A percentile compares a stretch with the other conserved stretches of the same genome.
phyloP scores from a whole-genome alignment of 1,284 basidiomycete species.

The Malassezia nana region DNA sequence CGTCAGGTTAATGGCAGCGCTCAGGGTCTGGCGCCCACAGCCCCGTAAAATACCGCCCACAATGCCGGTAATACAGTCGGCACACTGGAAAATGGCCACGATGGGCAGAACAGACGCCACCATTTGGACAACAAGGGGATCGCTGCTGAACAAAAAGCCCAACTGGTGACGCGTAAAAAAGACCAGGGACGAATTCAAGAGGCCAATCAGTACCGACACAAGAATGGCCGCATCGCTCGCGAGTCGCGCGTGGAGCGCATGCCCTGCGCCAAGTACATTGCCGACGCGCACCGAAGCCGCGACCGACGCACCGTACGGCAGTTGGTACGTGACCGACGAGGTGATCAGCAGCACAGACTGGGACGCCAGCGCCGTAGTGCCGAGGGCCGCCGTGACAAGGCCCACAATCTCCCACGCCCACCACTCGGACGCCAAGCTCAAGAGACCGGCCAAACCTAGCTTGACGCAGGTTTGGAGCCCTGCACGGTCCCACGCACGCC shows the following conservation, averaged over 20 bases:
- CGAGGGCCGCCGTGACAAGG: slow-evolving; percentile 33
- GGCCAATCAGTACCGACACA: slow-evolving; percentile 20
- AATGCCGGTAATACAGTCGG: slow-evolving; percentile 63
- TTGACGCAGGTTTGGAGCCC: slow-evolving; percentile 26
- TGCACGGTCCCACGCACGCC: slow-evolving; percentile 34
- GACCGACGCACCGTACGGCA: slow-evolving; percentile 68
- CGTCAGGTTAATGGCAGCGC: slow-evolving; percentile 52
- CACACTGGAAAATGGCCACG: slow-evolving; percentile 57
- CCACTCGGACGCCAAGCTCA: slow-evolving; percentile 75
- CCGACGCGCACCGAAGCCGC: slow-evolving; percentile 69
- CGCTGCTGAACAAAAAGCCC: slow-evolving; percentile 75
- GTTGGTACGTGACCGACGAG: slow-evolving; percentile 68
- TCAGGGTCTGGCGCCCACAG: slow-evolving; percentile 57
- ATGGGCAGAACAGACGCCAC: slow-evolving; percentile 66
- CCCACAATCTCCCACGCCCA: slow-evolving; percentile 75
- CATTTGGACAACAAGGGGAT: slow-evolving; percentile 61
- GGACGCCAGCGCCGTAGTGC: slow-evolving; percentile 53
- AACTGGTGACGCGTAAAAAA: slow-evolving; percentile 63
- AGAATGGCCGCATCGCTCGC: slow-evolving; percentile 38
- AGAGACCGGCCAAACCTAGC: slow-evolving; percentile 41
- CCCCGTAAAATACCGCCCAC: slow-evolving; percentile 67
- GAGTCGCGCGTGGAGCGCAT: slow-evolving; percentile 42
- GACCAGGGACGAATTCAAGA: slow-evolving; percentile 57
- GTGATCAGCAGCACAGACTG: slow-evolving; percentile 66
- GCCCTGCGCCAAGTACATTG: slow-evolving; percentile 51